A percentile compares a stretch with the other conserved stretches of the same genome.
These are phyloP conservation scores for Vitis rotundifolia DNA, from an alignment of 164 flowering plant genomes.

Conservation along the genomic window DNA sequence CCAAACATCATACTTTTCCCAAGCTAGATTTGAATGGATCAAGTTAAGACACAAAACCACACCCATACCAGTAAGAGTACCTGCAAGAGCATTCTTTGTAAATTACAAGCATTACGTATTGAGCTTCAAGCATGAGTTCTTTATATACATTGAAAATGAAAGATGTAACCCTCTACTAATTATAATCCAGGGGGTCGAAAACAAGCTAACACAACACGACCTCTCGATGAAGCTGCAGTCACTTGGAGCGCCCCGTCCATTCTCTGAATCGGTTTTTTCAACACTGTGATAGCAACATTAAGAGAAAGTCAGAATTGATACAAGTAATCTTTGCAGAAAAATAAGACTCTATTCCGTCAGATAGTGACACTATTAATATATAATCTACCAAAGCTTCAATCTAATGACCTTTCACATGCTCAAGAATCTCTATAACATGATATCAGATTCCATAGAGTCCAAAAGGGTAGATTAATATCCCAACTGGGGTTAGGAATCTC, in stretches of 20 bases:
- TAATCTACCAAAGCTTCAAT: background rate
- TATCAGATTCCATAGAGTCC: background rate
- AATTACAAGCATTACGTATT: no score
- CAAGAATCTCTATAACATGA: slow-evolving; percentile 1
- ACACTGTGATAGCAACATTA: background rate
- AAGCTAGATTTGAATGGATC: no score
- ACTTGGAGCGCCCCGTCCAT: background rate
- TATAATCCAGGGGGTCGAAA: slow-evolving; percentile 9
- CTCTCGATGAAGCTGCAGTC: slow-evolving; percentile 15
- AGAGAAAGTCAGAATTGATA: background rate
- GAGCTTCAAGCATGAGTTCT: no score
- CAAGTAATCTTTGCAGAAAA: background rate
- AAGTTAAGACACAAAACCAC: no score
- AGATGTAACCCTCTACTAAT: no score
- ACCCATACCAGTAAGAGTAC: no score
- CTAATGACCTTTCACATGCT: background rate
- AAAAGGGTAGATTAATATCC: background rate
- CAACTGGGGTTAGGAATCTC: background rate
- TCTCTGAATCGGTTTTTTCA: background rate
- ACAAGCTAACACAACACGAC: slow-evolving; percentile 6
- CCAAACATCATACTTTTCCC: no score
- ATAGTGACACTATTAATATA: slow-evolving; percentile 3
- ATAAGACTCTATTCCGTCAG: background rate
- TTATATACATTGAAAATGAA: no score
- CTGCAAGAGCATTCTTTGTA: no score